Evolutionary conservation across 1,284 basidiomycete species (phyloP), one percentile per base, ranked within the genome.

Genomic region (Fomitopsis palustris): DNA sequence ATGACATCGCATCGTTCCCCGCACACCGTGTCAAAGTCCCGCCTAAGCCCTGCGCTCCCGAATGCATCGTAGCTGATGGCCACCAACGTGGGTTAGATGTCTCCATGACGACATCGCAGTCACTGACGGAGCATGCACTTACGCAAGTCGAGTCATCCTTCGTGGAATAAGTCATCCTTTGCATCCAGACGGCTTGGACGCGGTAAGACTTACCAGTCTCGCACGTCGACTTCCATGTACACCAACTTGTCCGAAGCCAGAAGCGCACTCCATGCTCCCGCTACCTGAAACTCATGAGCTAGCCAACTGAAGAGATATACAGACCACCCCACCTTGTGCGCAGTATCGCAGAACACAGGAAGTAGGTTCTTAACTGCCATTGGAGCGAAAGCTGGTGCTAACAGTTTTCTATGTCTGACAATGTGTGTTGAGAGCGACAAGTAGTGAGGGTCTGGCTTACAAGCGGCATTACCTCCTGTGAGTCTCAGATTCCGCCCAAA

Each of bases 401-500:
- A 62, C 0, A 72, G 69, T 64, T 76, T 79, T 59, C 78, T 70
- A 63, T 80, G 78, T 59, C 78, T 78, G 27, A 16, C 2, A 31
- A 39, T 6, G 14, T 65, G 0, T 74, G 74, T 74, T 74, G 75
- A 16, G 61, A 58, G 55, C 74, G 73, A 54, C 65, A 69, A 29
- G 67, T 10, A 2, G 54, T 21, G 0, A 63, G 10, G 19, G 55
- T 38, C 43, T 12, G 29, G 14, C 5, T 4, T 9, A 4, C 7
- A 60, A 61, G 23, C 21, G 6, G 21, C 39, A 9, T 27, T 35
- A 72, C 66, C 66, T 70, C 58, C 76, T 75, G 63, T 84, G 83
- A 62, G 71, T 76, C 23, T 83, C 81, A 0, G 80, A 81, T 67
- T 83, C 82, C 2, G 81, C 77, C 75, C 75, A 79, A 4, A 83